A percentile compares a stretch with the other conserved stretches of the same genome.
Conservation (phyloP, 495 filamentous ascomycete species). For the Xylaria longipes region DNA sequence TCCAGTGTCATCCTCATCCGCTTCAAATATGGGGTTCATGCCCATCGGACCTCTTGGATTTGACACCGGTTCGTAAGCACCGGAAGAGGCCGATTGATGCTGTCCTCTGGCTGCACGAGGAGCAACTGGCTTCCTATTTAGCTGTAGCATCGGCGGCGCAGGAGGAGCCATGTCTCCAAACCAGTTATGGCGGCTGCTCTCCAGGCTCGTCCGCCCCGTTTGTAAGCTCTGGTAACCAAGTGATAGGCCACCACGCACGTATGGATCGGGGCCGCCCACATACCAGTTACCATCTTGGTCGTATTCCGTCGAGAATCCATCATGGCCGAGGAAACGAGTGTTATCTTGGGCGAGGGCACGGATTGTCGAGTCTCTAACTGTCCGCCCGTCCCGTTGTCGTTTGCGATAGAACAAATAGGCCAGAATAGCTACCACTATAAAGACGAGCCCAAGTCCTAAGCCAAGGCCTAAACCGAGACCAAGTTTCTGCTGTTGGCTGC, state of each 20-base stretch:
- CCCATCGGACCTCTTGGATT: slow-evolving; percentile 35
- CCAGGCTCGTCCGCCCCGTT: slow-evolving; percentile 31
- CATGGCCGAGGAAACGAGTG: slow-evolving; percentile 38
- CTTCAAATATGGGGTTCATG: slow-evolving; percentile 65
- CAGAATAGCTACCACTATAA: slow-evolving; percentile 56
- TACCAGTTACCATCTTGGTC: slow-evolving; percentile 46
- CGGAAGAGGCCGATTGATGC: slow-evolving; percentile 24
- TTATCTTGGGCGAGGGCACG: slow-evolving; percentile 49
- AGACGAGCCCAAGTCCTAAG: slow-evolving; percentile 68
- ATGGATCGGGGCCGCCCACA: slow-evolving; percentile 49
- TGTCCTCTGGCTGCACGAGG: slow-evolving; percentile 30
- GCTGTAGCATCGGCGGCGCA: slow-evolving; percentile 24
- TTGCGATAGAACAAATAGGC: slow-evolving; percentile 66
- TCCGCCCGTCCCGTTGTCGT: slow-evolving; percentile 45
- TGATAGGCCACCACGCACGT: slow-evolving; percentile 45
- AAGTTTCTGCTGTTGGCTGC: slow-evolving; percentile 25
- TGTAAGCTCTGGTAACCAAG: slow-evolving; percentile 53
- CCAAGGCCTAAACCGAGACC: slow-evolving; percentile 76
- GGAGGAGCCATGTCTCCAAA: slow-evolving; percentile 29
- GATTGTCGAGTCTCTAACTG: slow-evolving; percentile 46
- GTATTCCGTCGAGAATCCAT: slow-evolving; percentile 67
- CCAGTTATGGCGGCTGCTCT: slow-evolving; percentile 33
- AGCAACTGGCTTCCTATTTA: slow-evolving; percentile 34
- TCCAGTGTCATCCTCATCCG: slow-evolving; percentile 69
- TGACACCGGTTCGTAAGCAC: slow-evolving; percentile 34